Base-by-base conservation (phyloP, 495 filamentous ascomycete genomes). In the Bryoglossum gracile region DNA sequence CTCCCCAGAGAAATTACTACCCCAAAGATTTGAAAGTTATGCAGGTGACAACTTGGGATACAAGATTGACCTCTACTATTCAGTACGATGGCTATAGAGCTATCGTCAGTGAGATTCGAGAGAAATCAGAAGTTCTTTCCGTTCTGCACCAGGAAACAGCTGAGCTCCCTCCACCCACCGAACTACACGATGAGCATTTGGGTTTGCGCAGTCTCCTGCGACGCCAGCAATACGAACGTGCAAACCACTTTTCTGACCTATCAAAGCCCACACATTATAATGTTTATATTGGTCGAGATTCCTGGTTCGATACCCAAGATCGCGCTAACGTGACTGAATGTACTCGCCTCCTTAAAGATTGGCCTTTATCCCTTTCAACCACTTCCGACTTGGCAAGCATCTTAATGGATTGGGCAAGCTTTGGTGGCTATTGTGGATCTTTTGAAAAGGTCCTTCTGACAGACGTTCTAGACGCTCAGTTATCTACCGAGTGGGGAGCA, bases 1-100 rank as follows among this genome's bases (percentile, higher is more conserved):
- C 72, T 0, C 81, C 82, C 2, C 6, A 33, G 0, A 61, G 80
- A 33, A 49, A 58, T 0, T 86, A 72, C 50, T 86, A 86, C 59
- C 83, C 83, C 0, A 32, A 44, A 0, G 52, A 75, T 39, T 40
- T 72, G 14, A 62, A 64, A 33, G 65, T 67, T 0, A 44, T 56
- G 53, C 53, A 56, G 24, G 30, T 17, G 16, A 17, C 23, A 5
- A 8, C 18, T n/a, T 56, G 53, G 53, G 36, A 56, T 33, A 16
- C n/a, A 4, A 8, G 48, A 0, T 46, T 82, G 5, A 73, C 75
- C 0, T 52, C 59, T 0, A 66, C 63, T 0, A 73, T 78, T 2
- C 81, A 85, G 46, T 66, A 78, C 55, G 77, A 82, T n/a, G 59
- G 54, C 1, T 78, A 67, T 33, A 30, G 57, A 6, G 17, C 47